A percentile compares a stretch with the other conserved stretches of the same genome.
Conservation (phyloP, 2,329 filamentous ascomycete genomes). For the Metarhizium sp. region DNA sequence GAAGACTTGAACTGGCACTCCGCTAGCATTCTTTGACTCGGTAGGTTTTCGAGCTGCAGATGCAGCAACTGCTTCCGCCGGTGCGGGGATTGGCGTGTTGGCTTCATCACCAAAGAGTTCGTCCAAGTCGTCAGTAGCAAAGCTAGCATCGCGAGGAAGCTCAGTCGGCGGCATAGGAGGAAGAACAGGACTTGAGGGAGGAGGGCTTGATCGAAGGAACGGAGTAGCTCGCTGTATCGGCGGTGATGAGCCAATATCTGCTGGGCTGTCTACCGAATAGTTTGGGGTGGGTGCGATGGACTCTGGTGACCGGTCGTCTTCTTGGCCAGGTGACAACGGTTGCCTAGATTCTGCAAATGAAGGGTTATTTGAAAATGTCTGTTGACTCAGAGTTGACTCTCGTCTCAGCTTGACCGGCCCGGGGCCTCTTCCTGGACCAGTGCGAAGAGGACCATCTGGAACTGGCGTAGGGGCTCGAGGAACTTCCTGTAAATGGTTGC, state of each 20-base stretch:
- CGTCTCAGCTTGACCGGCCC: constrained; percentile 38
- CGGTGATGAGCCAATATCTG: constrained; percentile 82
- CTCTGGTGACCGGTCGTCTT: constrained; percentile 46
- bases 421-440: constrained; percentile 19
- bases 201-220: constrained; percentile 49
- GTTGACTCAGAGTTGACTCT: constrained; percentile 48
- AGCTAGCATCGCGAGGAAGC: constrained; percentile 64
- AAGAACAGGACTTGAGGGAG: constrained; percentile 71
- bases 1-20: constrained; percentile 34
- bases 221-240: constrained; percentile 59
- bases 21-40: constrained; percentile 24
- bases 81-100: constrained; percentile 27
- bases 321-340: constrained; percentile 34
- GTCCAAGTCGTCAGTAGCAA: constrained; percentile 72
- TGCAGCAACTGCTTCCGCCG: constrained; percentile 16
- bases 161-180: constrained; percentile 53
- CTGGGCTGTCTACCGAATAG: constrained; percentile 58
- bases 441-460: constrained; percentile 36
- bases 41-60: constrained; percentile 12
- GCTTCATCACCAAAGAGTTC: constrained; percentile 57
- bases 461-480: constrained; percentile 71
- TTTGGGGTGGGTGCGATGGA: constrained; percentile 42
- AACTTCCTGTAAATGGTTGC: constrained; percentile 57
- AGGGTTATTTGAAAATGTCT: constrained; percentile 37
- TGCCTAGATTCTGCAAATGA: constrained; percentile 31